Evolutionary conservation across 257 asterid species (phyloP).

Genomic region (Fraxinus anomala): DNA sequence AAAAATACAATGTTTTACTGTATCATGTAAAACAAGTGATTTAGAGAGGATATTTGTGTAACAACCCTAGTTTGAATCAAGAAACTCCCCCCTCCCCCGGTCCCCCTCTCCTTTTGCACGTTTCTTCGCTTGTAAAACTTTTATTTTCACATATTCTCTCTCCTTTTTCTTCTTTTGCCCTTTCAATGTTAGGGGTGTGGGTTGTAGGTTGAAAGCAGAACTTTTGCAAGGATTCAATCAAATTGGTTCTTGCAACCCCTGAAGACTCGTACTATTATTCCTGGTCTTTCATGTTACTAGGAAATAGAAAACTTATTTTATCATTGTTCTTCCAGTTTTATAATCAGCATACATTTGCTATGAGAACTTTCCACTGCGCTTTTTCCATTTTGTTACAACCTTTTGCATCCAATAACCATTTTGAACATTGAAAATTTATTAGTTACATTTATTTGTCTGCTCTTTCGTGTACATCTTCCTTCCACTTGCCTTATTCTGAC

Average conservation of each 20-base stretch:
- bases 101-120: not conserved
- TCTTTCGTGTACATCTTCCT: not conserved
- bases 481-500: not conserved
- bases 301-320: not conserved
- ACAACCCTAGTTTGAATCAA: not conserved
- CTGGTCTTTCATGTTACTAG: not conserved
- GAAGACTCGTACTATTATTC: not conserved
- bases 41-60: not conserved
- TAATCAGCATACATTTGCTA: not conserved
- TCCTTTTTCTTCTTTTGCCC: not conserved
- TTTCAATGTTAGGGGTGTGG: not conserved
- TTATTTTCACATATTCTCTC: not conserved
- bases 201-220: not conserved
- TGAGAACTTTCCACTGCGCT: not conserved
- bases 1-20: not conserved
- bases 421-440: not conserved
- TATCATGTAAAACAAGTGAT: not conserved
- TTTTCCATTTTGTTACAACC: not conserved
- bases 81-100: not conserved
- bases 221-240: not conserved
- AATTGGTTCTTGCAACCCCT: not conserved
- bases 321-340: not conserved
- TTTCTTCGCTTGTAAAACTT: not conserved
- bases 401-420: constrained; percentile 11
- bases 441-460: not conserved